A percentile compares a stretch with the other conserved stretches of the same genome.
phyloP scores from a whole-genome alignment of 495 filamentous ascomycete species.

The Xylaria sp. region DNA sequence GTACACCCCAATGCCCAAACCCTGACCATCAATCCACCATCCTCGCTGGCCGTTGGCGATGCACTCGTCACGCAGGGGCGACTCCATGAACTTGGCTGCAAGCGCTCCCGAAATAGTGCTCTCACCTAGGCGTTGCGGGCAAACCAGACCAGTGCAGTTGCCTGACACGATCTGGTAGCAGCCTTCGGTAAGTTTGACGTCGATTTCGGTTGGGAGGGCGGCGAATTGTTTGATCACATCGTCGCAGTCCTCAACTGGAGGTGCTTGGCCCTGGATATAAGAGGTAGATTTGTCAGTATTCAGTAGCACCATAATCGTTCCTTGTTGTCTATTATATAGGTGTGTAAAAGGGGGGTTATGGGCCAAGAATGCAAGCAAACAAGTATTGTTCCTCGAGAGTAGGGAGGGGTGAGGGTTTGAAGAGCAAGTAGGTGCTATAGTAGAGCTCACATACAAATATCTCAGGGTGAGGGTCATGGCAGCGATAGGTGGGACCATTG shows the following conservation, averaged over 20 bases:
- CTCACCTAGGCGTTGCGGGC: conserved; percentile 35
- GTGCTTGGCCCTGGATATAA: conserved; percentile 32
- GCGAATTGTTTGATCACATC: conserved; percentile 33
- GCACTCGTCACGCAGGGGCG: conserved; percentile 36
- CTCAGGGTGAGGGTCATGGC: conserved; percentile 32
- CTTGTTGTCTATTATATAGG: not conserved
- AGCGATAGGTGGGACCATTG: conserved; percentile 34
- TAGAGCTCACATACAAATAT: conserved; percentile 30
- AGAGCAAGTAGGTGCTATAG: not conserved
- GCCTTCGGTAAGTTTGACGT: conserved; percentile 37
- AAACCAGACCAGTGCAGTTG: conserved; percentile 41
- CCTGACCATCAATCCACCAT: conserved; percentile 38
- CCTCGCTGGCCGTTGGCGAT: conserved; percentile 40
- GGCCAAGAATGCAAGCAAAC: not conserved
- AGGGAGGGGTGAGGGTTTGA: not conserved
- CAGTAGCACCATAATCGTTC: no score
- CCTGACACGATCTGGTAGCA: conserved; percentile 36
- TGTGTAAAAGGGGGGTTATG: not conserved
- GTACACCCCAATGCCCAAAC: conserved; percentile 37
- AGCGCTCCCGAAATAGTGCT: conserved; percentile 34
- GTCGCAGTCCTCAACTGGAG: conserved; percentile 38
- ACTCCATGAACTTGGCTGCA: conserved; percentile 37
- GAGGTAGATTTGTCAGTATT: conserved; percentile 12
- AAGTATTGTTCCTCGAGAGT: not conserved
- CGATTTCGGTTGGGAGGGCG: conserved; percentile 32